Conservation (phyloP, 768 basidiomycete species). For the Rhodotorula taiwanensis region DNA sequence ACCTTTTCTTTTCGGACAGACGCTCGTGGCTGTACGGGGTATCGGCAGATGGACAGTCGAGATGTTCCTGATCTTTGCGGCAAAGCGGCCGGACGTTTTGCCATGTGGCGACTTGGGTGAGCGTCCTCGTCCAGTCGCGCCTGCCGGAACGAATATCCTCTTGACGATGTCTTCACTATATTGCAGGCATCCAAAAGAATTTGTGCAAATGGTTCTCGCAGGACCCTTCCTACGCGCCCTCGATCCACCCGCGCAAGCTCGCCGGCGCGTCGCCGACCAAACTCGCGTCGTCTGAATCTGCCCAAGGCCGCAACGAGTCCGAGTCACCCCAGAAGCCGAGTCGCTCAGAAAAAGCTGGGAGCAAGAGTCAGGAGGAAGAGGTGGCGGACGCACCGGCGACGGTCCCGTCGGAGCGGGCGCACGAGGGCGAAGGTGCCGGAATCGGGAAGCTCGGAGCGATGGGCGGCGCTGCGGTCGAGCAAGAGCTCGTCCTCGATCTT, state of each 20-base stretch:
- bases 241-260: slow-evolving; percentile 35
- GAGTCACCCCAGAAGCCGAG: not conserved
- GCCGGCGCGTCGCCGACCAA: slow-evolving; percentile 12
- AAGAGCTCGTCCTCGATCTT: slow-evolving; percentile 10
- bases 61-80: slow-evolving; percentile 76
- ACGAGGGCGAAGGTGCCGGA: slow-evolving; percentile 6
- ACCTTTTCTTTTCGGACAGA: not conserved
- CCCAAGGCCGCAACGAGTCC: not conserved
- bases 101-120: slow-evolving; percentile 49
- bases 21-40: slow-evolving; percentile 60
- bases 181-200: slow-evolving; percentile 39
- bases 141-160: not conserved
- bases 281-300: not conserved
- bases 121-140: not conserved
- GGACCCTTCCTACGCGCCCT: slow-evolving; percentile 15
- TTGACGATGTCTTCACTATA: no score
- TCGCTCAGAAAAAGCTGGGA: not conserved
- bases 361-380: no score
- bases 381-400: not conserved
- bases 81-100: slow-evolving; percentile 68
- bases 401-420: slow-evolving; percentile 1
- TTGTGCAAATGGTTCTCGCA: slow-evolving; percentile 34
- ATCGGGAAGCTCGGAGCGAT: slow-evolving; percentile 22
- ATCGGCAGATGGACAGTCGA: slow-evolving; percentile 50
- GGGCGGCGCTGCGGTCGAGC: slow-evolving; percentile 10